A percentile compares a stretch with the other conserved stretches of the same genome.
These are phyloP conservation scores for Pseudoneurospora amorphoporcata DNA, from an alignment of 495 filamentous ascomycete species.

Conservation along the genomic window DNA sequence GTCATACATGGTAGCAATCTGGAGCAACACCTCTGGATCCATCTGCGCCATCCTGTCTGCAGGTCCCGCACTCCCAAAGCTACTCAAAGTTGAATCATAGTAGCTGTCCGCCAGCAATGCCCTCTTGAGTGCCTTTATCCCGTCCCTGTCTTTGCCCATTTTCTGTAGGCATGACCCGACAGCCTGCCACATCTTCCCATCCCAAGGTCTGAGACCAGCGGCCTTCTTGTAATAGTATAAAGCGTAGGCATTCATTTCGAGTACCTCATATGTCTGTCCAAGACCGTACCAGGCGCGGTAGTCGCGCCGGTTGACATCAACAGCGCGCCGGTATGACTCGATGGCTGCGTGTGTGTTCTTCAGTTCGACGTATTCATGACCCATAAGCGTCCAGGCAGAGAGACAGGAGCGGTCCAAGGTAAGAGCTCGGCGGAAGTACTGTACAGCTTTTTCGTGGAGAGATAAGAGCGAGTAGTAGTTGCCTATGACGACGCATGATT, in stretches of 20 bases:
- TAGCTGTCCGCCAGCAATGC: constrained; percentile 77
- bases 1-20: constrained; percentile 87
- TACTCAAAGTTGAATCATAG: constrained; percentile 48
- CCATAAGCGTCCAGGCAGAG: constrained; percentile 98
- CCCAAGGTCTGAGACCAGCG: constrained; percentile 79
- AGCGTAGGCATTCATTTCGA: constrained; percentile 96
- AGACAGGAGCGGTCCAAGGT: constrained; percentile 86
- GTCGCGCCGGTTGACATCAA: constrained; percentile 92
- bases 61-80: constrained; percentile 31
- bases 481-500: constrained; percentile 92
- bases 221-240: constrained; percentile 97
- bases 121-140: constrained; percentile 88
- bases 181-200: constrained; percentile 98
- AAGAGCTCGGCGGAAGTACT: constrained; percentile 95
- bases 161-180: constrained; percentile 84
- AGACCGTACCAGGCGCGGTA: constrained; percentile 98
- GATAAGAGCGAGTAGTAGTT: constrained; percentile 95
- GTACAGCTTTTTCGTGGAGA: constrained; percentile 93
- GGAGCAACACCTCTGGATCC: constrained; percentile 81
- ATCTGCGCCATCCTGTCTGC: constrained; percentile 43
- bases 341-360: constrained; percentile 99
- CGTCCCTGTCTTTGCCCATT: constrained; percentile 71
- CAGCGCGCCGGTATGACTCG: constrained; percentile 90
- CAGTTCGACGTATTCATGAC: constrained; percentile 97
- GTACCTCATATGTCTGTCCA: constrained; percentile 92